These are phyloP conservation scores for Lentinula boryana DNA, from an alignment of 768 basidiomycete species.

Conservation along the genomic window DNA sequence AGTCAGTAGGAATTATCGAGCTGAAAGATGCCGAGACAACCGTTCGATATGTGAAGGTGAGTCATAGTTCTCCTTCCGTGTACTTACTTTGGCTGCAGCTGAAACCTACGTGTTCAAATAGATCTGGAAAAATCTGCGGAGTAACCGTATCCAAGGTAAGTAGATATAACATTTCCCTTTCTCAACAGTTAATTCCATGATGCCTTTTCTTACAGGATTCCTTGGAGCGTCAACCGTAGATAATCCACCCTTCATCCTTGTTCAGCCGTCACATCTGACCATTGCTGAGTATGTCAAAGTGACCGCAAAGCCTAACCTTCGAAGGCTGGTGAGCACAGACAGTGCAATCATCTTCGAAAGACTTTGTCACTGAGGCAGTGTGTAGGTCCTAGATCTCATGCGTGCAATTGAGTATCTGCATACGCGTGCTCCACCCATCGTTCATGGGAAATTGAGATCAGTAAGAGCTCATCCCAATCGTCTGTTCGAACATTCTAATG, in stretches of 20 bases:
- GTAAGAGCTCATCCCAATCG: background rate
- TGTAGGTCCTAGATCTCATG: background rate
- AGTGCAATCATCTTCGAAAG: background rate
- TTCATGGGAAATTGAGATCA: constrained; percentile 1
- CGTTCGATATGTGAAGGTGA: background rate
- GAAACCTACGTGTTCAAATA: background rate
- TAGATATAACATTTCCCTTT: no score
- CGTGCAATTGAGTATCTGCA: constrained; percentile 6
- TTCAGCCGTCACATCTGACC: background rate
- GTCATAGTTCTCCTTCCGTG: background rate
- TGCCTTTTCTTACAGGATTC: background rate
- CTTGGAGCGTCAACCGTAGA: constrained; percentile 6
- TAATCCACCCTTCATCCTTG: constrained; percentile 1
- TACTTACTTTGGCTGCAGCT: background rate
- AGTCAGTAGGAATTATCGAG: constrained; percentile 2
- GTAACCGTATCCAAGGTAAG: constrained; percentile 6
- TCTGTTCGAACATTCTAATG: background rate
- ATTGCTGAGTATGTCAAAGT: background rate
- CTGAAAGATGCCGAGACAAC: constrained; percentile 2
- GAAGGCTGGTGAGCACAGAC: background rate
- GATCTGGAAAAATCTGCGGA: constrained; percentile 3
- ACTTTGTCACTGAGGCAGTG: background rate
- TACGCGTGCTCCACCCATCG: constrained; percentile 1
- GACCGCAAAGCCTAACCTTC: background rate
- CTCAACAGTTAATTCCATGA: background rate